Percentiles rank a stretch among this genome's conserved stretches.
Evolutionary conservation across 495 filamentous ascomycete genomes (phyloP).

Genomic region (Aspergillus diversus): DNA sequence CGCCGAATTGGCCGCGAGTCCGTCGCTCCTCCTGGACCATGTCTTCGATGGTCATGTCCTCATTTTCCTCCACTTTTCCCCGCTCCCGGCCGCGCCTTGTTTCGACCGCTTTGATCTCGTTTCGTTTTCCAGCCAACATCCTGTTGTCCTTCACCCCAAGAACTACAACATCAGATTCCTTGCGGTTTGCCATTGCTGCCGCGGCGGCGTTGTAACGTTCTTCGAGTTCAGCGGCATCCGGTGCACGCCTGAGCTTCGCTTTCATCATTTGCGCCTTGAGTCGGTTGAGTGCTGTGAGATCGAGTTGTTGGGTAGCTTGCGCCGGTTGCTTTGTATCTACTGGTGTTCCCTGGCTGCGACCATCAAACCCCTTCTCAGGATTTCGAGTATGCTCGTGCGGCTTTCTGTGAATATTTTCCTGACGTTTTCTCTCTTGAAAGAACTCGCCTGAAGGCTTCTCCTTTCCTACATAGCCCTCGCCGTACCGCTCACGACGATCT

Average conservation of each 20-base stretch:
- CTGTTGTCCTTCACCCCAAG: slow-evolving; percentile 87
- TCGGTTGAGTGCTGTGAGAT: slow-evolving; percentile 81
- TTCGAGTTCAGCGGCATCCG: slow-evolving; percentile 79
- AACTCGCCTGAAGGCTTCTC: slow-evolving; percentile 88
- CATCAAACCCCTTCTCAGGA: slow-evolving; percentile 50
- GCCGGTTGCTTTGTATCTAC: slow-evolving; percentile 47
- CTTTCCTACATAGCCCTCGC: slow-evolving; percentile 82
- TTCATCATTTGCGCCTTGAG: slow-evolving; percentile 93
- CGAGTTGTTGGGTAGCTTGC: slow-evolving; percentile 54
- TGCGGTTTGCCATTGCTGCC: slow-evolving; percentile 58
- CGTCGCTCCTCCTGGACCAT: slow-evolving; percentile 93
- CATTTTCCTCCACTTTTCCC: slow-evolving; percentile 82
- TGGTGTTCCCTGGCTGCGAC: slow-evolving; percentile 40
- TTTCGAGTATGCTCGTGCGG: slow-evolving; percentile 34
- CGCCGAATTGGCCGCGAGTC: slow-evolving; percentile 75
- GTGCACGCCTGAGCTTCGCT: slow-evolving; percentile 77
- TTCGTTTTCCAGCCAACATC: slow-evolving; percentile 73
- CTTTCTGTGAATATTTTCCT: slow-evolving; percentile 48
- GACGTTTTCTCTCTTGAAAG: slow-evolving; percentile 71
- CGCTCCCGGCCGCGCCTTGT: slow-evolving; percentile 80
- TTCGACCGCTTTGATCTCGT: slow-evolving; percentile 74
- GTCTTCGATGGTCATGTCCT: slow-evolving; percentile 93
- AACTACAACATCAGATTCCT: slow-evolving; percentile 70
- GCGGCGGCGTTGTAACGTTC: slow-evolving; percentile 78
- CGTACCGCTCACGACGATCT: slow-evolving; percentile 82